These are phyloP conservation scores for Dissophora globulifera DNA, from an alignment of 192 early-diverging fungal species.

Conservation along the genomic window DNA sequence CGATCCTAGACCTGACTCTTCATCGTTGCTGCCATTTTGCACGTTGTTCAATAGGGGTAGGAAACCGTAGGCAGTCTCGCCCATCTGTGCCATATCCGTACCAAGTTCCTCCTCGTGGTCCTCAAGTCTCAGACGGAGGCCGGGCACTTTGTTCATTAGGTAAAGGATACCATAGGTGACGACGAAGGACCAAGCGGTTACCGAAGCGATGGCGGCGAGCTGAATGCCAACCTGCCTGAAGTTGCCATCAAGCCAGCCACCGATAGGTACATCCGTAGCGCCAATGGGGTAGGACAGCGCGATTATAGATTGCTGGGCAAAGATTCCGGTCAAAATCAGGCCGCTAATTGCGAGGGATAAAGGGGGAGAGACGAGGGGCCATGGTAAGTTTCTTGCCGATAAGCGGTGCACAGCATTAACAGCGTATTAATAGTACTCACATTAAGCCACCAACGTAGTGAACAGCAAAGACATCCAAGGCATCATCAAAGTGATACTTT, in stretches of 20 bases:
- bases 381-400: too few species aligned
- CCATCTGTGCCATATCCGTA: constrained; percentile 86
- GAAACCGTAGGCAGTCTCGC: constrained; percentile 75
- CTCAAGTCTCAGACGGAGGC: constrained; percentile 78
- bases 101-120: constrained; percentile 80
- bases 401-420: too few species aligned
- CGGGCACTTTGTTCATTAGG: constrained; percentile 79
- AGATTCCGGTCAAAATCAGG: constrained; percentile 85
- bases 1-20: constrained; percentile 16
- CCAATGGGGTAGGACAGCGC: constrained; percentile 68
- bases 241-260: constrained; percentile 86
- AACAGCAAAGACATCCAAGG: constrained; percentile 85
- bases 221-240: constrained; percentile 85
- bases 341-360: constrained; percentile 65
- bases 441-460: constrained; percentile 78
- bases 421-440: constrained; percentile 3
- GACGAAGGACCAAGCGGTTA: constrained; percentile 80
- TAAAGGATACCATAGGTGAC: constrained; percentile 78
- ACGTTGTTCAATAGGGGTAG: constrained; percentile 21
- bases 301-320: constrained; percentile 79
- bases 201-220: constrained; percentile 74
- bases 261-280: constrained; percentile 59
- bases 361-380: constrained; percentile 32
- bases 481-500: constrained; percentile 77
- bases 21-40: constrained; percentile 1